These are phyloP conservation scores for Pleurotus tuoliensis DNA, from an alignment of 768 basidiomycete genomes.

Conservation along the genomic window DNA sequence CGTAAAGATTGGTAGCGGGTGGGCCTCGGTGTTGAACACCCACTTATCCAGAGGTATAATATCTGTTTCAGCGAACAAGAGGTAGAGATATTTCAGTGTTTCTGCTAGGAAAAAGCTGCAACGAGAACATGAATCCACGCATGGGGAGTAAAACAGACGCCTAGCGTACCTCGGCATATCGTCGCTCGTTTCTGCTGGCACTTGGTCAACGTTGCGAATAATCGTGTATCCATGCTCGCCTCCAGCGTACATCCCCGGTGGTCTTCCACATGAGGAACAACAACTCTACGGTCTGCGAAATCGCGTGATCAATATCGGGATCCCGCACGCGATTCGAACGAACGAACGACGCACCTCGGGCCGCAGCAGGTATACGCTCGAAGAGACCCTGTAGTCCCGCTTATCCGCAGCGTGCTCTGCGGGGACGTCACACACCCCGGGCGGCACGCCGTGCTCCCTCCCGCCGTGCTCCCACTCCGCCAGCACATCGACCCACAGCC, in stretches of 20 bases:
- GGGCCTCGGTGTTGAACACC: constrained; percentile 69
- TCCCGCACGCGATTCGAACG: not conserved
- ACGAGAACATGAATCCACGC: not conserved
- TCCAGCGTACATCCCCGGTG: constrained; percentile 66
- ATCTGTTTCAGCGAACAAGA: constrained; percentile 64
- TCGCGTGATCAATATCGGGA: not conserved
- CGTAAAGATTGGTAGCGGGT: constrained; percentile 68
- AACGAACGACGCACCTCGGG: constrained; percentile 55
- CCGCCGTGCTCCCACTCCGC: constrained; percentile 46
- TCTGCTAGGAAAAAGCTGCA: constrained; percentile 43
- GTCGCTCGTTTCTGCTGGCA: constrained; percentile 38
- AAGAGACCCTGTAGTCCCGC: constrained; percentile 53
- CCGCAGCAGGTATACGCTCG: constrained; percentile 51
- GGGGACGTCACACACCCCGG: constrained; percentile 41
- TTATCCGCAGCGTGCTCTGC: too few species aligned
- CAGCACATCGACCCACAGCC: constrained; percentile 47
- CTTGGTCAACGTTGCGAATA: constrained; percentile 42
- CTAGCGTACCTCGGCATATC: constrained; percentile 69
- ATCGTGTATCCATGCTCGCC: constrained; percentile 59
- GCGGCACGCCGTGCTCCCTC: constrained; percentile 42
- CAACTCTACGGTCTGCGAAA: constrained; percentile 62
- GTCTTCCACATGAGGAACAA: constrained; percentile 68
- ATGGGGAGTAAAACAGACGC: not conserved
- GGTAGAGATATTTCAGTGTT: constrained; percentile 69
- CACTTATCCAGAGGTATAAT: constrained; percentile 50